Base-by-base conservation (phyloP, 306 rosid species). In the Phaseolus lunatus region DNA sequence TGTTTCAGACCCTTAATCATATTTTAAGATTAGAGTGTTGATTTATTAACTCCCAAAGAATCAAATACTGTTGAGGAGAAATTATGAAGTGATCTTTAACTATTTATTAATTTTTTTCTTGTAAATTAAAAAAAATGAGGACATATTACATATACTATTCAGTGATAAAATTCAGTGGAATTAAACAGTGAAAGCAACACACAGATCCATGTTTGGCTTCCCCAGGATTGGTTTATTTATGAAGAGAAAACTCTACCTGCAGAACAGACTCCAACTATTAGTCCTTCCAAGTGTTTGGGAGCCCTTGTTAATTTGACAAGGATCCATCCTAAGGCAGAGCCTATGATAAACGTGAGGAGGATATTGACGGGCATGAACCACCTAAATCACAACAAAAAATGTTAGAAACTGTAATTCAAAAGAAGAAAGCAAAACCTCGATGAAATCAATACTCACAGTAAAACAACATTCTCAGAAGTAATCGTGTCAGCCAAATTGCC, bases 311-410 rank as follows among this genome's bases (percentile, higher is more conserved):
- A 39, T 78, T 35, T 84, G 23, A 79, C n/a, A 26, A 84, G 53
- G 47, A 86, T 61, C 90, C 86, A 86, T 58, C 90, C 90, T 23
- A 86, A 75, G n/a, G 54, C 84, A 9, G 87, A 86, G 64, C 87
- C 90, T 64, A 81, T 18, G 44, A 86, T 20, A 77, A 86, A 86
- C 56, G 90, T 86, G 3, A 2, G 1, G 3, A 86, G 81, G 43
- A 86, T 80, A 49, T 86, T 86, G 59, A 86, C 70, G 20, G 90
- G 90, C 90, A 86, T 84, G 77, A 84, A 86, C 90, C 90, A 86
- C 87, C 90, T 86, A 48, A 44, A 67, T n/a, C 3, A 43, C 16
- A 69, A 70, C 19, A 1, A 52, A 73, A 79, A 70, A 9, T 27
- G 48, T 61, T 15, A 73, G 33, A 80, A 56, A 35, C 39, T 43